Evolutionary conservation across 129 eudicot species (phyloP).

Genomic region (Flaveria linearis): DNA sequence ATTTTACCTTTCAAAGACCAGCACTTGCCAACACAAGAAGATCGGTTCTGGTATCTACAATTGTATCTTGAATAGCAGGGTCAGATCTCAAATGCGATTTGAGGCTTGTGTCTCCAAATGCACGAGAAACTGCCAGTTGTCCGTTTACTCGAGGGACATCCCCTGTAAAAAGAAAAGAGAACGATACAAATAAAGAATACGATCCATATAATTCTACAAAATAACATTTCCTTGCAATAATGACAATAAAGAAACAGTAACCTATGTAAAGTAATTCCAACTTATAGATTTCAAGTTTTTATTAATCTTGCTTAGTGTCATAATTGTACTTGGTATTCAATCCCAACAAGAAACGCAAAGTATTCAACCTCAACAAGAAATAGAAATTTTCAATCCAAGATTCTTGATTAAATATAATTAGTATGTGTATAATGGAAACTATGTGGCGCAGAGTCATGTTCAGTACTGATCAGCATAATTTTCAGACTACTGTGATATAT

Average conservation of each 20-base stretch:
- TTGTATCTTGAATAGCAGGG: conserved; percentile 51
- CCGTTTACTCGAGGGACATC: conserved; percentile 78
- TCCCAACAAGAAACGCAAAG: not conserved
- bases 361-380: not conserved
- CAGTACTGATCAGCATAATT: not conserved
- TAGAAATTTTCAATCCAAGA: not conserved
- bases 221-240: not conserved
- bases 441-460: too few species aligned
- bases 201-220: not conserved
- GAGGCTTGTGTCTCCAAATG: conserved; percentile 72
- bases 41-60: too few species aligned
- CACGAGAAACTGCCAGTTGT: conserved; percentile 78
- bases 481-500: not conserved
- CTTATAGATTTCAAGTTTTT: not conserved
- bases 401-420: not conserved
- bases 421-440: not conserved
- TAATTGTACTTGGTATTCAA: not conserved
- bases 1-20: conserved; percentile 74
- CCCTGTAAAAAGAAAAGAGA: conserved; percentile 32
- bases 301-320: not conserved
- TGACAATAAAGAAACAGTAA: not conserved
- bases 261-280: not conserved
- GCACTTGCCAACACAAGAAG: conserved; percentile 28
- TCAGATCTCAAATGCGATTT: conserved; percentile 60
- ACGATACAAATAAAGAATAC: not conserved